Base-by-base conservation (phyloP, 495 filamentous ascomycete species). In the Cladorrhinum samala region DNA sequence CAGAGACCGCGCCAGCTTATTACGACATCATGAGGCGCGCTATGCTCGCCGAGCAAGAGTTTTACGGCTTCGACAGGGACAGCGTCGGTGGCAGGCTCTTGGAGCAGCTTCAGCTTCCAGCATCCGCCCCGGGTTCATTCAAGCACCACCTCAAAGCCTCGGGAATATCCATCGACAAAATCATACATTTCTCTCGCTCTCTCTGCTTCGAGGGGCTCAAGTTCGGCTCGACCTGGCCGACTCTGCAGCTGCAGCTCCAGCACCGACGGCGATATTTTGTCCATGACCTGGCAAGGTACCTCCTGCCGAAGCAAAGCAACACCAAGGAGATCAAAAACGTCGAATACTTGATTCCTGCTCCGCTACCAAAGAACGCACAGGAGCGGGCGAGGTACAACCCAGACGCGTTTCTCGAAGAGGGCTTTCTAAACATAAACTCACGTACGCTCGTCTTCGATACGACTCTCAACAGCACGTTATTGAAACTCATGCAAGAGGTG, bases 391-490 rank as follows among this genome's bases (percentile, higher is more conserved):
- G 5, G 11, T 14, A 0, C n/a, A 17, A 18, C 16, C 16, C 45
- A 1, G 25, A 49, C 38, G 16, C 9, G 14, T 53, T 24, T 21
- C 20, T 53, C 17, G 20, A 24, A 4, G 19, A 52, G 9, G 55
- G 50, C 9, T 30, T 58, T 39, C 9, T 52, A n/a, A 46, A 52
- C 13, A 37, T 55, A 16, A 46, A 59, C 52, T 13, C 18, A 1
- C 44, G 33, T 14, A 49, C 57, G 14, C 37, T 59, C 1, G 14
- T 55, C 4, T 24, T 55, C 3, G 52, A 52, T 45, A 52, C 57
- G 9, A 52, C 57, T 41, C 39, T 49, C 19, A 59, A 59, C 45
- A 46, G 24, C 44, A 52, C 37, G 8, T 8, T 55, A 0, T 2
- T 55, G 4, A 42, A 48, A 9, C 36, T 48, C 1, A 33, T 55